phyloP scores from a whole-genome alignment of 306 rosid species.

The Vigna angularis region DNA sequence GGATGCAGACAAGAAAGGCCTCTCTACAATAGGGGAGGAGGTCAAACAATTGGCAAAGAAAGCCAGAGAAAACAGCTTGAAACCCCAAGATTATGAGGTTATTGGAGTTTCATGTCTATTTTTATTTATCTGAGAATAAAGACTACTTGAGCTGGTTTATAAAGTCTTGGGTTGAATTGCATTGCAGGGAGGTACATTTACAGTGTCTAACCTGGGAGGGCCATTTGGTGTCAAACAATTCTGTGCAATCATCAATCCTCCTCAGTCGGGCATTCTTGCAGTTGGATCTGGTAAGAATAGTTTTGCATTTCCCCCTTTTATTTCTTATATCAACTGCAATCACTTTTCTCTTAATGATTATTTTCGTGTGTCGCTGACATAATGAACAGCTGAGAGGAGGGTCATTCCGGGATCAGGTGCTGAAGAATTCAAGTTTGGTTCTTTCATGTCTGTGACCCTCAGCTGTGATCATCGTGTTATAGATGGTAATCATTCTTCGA shows the following conservation, averaged over 20 bases:
- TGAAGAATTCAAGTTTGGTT: constrained; percentile 77
- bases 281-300: constrained; percentile 84
- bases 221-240: constrained; percentile 96
- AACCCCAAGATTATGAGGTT: constrained; percentile 96
- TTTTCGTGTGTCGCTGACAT: constrained; percentile 30
- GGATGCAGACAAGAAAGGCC: constrained; percentile 99
- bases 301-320: not conserved
- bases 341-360: constrained; percentile 27
- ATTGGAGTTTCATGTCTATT: constrained; percentile 22
- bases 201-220: constrained; percentile 97
- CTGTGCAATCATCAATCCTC: constrained; percentile 97
- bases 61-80: constrained; percentile 92
- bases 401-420: constrained; percentile 80
- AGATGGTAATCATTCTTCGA: constrained; percentile 67
- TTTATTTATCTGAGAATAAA: constrained; percentile 27
- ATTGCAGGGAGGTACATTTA: constrained; percentile 96
- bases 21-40: constrained; percentile 79
- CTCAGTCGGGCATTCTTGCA: constrained; percentile 99
- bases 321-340: constrained; percentile 1
- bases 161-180: constrained; percentile 39
- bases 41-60: constrained; percentile 91
- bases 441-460: constrained; percentile 84
- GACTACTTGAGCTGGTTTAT: constrained; percentile 18
- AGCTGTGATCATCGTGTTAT: constrained; percentile 99
- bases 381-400: constrained; percentile 95